Conservation (phyloP, 352 stramenopile genomes). For the Phytopythium vexans region DNA sequence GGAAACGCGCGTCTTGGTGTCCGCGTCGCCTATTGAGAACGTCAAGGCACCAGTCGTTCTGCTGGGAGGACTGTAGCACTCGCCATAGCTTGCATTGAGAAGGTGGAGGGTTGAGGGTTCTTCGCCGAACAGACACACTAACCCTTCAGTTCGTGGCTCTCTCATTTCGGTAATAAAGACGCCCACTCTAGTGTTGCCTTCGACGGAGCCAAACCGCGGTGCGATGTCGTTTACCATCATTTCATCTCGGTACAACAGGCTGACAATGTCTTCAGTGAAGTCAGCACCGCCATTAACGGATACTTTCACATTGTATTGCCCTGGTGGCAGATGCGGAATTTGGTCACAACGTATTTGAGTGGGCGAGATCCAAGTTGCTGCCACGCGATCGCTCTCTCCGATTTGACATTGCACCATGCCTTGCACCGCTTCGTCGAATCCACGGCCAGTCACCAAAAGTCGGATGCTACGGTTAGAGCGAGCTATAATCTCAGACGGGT, state of each 20-base stretch:
- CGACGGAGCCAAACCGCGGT: conserved; percentile 36
- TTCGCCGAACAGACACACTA: conserved; percentile 34
- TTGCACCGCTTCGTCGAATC: conserved; percentile 22
- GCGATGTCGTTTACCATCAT: conserved; percentile 29
- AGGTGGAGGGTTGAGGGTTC: conserved; percentile 12
- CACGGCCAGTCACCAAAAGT: conserved; percentile 19
- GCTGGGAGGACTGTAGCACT: conserved; percentile 20
- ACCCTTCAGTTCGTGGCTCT: conserved; percentile 4
- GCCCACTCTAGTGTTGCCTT: conserved; percentile 35
- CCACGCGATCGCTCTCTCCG: conserved; percentile 5
- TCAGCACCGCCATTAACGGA: conserved; percentile 35
- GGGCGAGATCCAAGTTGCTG: conserved; percentile 25
- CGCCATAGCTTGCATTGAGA: conserved; percentile 14
- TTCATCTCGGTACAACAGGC: conserved; percentile 37
- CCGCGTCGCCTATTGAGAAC: conserved; percentile 14
- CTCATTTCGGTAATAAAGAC: conserved; percentile 14
- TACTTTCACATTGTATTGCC: conserved; percentile 38
- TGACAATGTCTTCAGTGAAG: conserved; percentile 36
- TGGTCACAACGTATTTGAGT: conserved; percentile 28
- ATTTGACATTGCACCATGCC: conserved; percentile 27
- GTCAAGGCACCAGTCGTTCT: conserved; percentile 4
- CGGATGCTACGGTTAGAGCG: not conserved
- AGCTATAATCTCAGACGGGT: conserved; percentile 18
- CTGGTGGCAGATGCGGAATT: conserved; percentile 21
- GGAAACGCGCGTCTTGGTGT: not conserved